Base-by-base conservation (phyloP, 306 rosid genomes). In the Prunus padus region DNA sequence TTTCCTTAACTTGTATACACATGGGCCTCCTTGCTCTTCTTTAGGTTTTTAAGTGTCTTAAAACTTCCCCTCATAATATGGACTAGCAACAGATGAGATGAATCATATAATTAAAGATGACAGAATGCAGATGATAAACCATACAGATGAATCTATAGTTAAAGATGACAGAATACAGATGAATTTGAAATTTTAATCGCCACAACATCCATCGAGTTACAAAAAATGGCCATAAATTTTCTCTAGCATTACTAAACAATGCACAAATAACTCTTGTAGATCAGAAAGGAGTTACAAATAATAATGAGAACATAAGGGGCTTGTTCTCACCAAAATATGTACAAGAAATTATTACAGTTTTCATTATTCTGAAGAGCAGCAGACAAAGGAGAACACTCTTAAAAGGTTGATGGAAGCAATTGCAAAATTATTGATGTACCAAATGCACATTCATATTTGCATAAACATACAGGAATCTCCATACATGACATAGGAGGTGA, bases 401-500 rank as follows among this genome's bases (percentile, higher is more conserved):
- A 65, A 20, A n/a, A 18, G 14, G 45, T 45, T 16, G 16, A 12
- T 46, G 10, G 4, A 20, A 28, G 50, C 57, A 20, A 66, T 15
- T n/a, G 44, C 50, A 59, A 15, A 65, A 23, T 64, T 31, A 64
- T 13, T 13, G 42, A 0, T n/a, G 15, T 47, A 73, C 23, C 31
- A 13, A 37, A 51, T 45, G 15, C 50, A 64, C 0, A 19, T 62
- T 11, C 20, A 51, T 54, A 16, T 14, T 18, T 20, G 49, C 18
- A 1, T 16, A 76, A 80, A 45, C 49, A 56, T 15, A n/a, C 30
- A 25, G 37, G 0, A 63, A 64, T 51, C 23, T 42, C 19, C 77
- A 65, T 13, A n/a, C 67, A 25, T 33, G 61, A 73, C 72, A 25
- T 42, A 60, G 31, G 31, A 54, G 76, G 51, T 7, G 33, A 67